phyloP scores from a whole-genome alignment of 2,329 filamentous ascomycete genomes.

The Chaetoscypha palmicola region DNA sequence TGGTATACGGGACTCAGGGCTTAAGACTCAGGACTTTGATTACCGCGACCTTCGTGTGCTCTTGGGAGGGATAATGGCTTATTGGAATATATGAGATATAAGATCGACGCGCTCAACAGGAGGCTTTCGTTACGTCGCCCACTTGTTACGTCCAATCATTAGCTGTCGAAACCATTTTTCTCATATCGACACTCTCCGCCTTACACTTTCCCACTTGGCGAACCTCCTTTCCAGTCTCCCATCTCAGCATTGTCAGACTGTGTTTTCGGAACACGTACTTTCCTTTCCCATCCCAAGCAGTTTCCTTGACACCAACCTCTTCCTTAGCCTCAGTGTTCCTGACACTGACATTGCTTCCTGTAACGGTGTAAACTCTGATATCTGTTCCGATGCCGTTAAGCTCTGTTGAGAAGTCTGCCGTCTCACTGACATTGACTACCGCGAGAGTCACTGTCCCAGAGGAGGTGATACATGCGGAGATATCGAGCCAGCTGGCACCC shows the following conservation, averaged over 20 bases:
- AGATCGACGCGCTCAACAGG: too few relatives aligned
- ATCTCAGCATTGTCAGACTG: slow-evolving; percentile 60
- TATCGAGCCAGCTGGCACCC: slow-evolving; percentile 61
- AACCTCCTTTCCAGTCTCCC: slow-evolving; percentile 32
- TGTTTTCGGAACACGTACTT: slow-evolving; percentile 61
- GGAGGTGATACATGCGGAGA: slow-evolving; percentile 51
- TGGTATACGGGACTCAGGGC: too few relatives aligned
- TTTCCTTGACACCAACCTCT: slow-evolving; percentile 54
- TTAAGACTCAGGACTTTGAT: too few relatives aligned
- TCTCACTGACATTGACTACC: slow-evolving; percentile 66
- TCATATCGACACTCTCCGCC: slow-evolving; percentile 21
- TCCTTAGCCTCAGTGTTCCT: slow-evolving; percentile 57
- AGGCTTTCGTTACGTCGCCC: too few relatives aligned
- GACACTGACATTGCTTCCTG: slow-evolving; percentile 47
- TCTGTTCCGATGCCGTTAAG: slow-evolving; percentile 49
- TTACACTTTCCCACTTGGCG: slow-evolving; percentile 21
- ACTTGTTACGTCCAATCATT: not conserved
- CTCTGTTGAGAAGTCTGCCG: slow-evolving; percentile 50
- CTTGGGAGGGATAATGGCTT: too few relatives aligned
- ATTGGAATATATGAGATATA: too few relatives aligned
- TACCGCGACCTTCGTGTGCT: too few relatives aligned
- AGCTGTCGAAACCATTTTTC: slow-evolving; percentile 21
- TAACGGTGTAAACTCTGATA: slow-evolving; percentile 57
- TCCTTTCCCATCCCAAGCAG: slow-evolving; percentile 56
- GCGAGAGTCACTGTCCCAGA: slow-evolving; percentile 58